Percentiles rank a stretch among this genome's conserved stretches.
These are phyloP conservation scores for Plantago coronopus DNA, from an alignment of 305 asterid species.

Conservation along the genomic window DNA sequence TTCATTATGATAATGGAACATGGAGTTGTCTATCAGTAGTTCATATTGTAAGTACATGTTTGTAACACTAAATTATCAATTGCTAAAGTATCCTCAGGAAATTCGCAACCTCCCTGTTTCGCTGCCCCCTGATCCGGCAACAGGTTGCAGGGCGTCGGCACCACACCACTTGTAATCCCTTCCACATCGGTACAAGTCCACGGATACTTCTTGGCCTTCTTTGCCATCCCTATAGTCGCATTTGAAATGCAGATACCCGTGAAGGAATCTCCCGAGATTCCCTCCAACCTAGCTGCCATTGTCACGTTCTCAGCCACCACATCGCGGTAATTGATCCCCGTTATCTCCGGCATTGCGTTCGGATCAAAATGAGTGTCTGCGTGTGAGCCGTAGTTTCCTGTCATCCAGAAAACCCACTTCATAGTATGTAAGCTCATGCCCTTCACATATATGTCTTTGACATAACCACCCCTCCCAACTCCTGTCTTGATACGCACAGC, in stretches of 20 bases:
- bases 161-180: constrained; percentile 47
- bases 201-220: constrained; percentile 58
- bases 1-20: constrained; percentile 3
- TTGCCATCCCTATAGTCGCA: constrained; percentile 55
- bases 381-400: constrained; percentile 57
- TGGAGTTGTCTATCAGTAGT: constrained; percentile 17
- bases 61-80: constrained; percentile 47
- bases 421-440: constrained; percentile 51
- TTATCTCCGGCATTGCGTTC: constrained; percentile 49
- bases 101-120: constrained; percentile 33
- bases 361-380: constrained; percentile 50
- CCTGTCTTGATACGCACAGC: constrained; percentile 56
- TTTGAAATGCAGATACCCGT: constrained; percentile 75
- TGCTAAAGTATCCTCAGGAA: constrained; percentile 46
- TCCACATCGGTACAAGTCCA: constrained; percentile 49
- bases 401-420: constrained; percentile 69
- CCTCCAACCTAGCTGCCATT: constrained; percentile 60
- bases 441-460: constrained; percentile 46
- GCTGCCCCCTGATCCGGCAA: constrained; percentile 38
- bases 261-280: constrained; percentile 69
- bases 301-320: constrained; percentile 56
- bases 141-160: constrained; percentile 44
- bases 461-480: constrained; percentile 55
- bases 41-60: constrained; percentile 44
- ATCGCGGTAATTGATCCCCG: constrained; percentile 61